These are phyloP conservation scores for Zymoseptoria brevis DNA, from an alignment of 2,329 filamentous ascomycete species.

Conservation along the genomic window DNA sequence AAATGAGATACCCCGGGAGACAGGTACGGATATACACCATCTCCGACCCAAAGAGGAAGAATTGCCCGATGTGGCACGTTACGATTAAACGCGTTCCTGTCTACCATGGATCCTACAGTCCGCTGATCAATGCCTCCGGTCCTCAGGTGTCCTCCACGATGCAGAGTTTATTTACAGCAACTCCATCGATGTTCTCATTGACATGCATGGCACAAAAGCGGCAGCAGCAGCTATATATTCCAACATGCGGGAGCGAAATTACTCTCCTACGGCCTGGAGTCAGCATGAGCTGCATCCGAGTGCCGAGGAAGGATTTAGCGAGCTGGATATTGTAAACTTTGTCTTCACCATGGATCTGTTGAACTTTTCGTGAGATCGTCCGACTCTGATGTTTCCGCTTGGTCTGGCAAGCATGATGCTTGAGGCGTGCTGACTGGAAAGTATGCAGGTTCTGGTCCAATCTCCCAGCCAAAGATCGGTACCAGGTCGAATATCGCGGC, in stretches of 20 bases:
- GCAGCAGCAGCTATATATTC: constrained; percentile 72
- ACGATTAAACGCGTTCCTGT: background rate
- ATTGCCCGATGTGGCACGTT: background rate
- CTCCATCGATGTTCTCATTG: constrained; percentile 82
- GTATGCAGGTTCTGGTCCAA: constrained; percentile 75
- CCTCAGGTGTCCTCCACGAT: constrained; percentile 68
- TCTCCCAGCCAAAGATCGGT: constrained; percentile 59
- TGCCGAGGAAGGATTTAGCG: constrained; percentile 24
- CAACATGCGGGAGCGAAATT: constrained; percentile 75
- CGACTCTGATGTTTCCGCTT: background rate
- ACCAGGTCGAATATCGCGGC: constrained; percentile 72
- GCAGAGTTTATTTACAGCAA: constrained; percentile 88
- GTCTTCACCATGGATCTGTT: constrained; percentile 96
- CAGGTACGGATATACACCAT: constrained; percentile 19
- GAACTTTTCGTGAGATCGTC: constrained; percentile 60
- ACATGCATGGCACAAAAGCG: constrained; percentile 71
- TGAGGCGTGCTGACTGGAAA: constrained; percentile 6
- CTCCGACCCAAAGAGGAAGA: background rate
- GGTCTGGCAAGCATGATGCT: background rate
- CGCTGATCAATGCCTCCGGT: constrained; percentile 38
- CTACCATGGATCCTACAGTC: background rate
- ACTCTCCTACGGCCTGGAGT: constrained; percentile 79
- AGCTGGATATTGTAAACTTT: constrained; percentile 57
- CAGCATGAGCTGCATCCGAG: constrained; percentile 86
- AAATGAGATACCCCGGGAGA: constrained; percentile 24